Evolutionary conservation across 2,329 filamentous ascomycete species (phyloP).

Genomic region (Talaromyces albobiverticillius): DNA sequence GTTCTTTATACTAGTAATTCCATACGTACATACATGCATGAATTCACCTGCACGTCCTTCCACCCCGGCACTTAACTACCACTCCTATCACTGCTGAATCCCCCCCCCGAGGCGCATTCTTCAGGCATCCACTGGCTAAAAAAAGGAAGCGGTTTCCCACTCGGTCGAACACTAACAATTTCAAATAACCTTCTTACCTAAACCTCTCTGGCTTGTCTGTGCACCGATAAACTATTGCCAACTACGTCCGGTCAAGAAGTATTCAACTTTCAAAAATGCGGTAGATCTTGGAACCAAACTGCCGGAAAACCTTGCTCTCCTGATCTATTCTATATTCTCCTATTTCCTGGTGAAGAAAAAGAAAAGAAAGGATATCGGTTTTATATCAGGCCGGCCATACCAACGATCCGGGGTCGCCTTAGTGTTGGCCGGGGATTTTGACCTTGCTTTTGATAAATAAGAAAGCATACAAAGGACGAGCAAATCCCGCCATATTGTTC

Average conservation of each 20-base stretch:
- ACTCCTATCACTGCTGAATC: not conserved
- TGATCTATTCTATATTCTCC: not conserved
- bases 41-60: not conserved
- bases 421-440: not conserved
- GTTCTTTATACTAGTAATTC: not conserved
- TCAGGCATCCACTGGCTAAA: not conserved
- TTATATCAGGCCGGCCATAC: not conserved
- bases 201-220: not conserved
- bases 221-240: not conserved
- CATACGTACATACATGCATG: not conserved
- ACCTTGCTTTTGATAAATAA: too few species aligned
- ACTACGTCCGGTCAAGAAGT: not conserved
- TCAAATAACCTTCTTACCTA: not conserved
- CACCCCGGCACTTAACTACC: not conserved
- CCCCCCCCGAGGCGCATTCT: not conserved
- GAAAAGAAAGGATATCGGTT: not conserved
- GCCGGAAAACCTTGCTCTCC: not conserved
- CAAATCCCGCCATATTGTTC: not conserved
- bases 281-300: not conserved
- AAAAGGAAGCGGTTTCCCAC: not conserved
- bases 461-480: not conserved
- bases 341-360: not conserved
- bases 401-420: not conserved
- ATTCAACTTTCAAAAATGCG: not conserved
- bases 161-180: not conserved